Percentiles rank a stretch among this genome's conserved stretches.
These are phyloP conservation scores for Pichia sporocuriosa DNA, from an alignment of 805 yeast genomes.

Conservation along the genomic window DNA sequence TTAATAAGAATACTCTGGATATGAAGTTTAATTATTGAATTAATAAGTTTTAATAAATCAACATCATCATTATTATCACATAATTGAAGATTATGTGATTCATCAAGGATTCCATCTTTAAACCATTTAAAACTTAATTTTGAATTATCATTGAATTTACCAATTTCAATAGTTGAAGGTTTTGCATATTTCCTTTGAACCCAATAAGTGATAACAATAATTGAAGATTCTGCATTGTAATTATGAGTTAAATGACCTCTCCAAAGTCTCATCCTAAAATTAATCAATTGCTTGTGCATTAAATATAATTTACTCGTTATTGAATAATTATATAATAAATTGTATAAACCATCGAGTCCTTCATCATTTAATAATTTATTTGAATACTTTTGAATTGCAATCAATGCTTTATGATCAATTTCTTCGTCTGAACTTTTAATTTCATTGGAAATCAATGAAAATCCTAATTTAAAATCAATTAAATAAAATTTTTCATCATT, in stretches of 20 bases:
- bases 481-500: constrained; percentile 69
- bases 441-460: constrained; percentile 36
- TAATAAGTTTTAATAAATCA: constrained; percentile 34
- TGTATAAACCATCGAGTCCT: constrained; percentile 49
- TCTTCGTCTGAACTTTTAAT: constrained; percentile 24
- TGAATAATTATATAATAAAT: constrained; percentile 50
- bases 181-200: constrained; percentile 38
- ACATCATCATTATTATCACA: constrained; percentile 27
- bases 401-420: constrained; percentile 29
- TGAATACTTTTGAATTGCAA: constrained; percentile 46
- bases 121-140: constrained; percentile 53
- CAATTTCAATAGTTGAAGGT: constrained; percentile 54
- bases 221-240: constrained; percentile 46
- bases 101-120: constrained; percentile 39
- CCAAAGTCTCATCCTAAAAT: constrained; percentile 49
- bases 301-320: constrained; percentile 58
- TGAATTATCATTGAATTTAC: constrained; percentile 36
- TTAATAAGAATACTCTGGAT: constrained; percentile 29
- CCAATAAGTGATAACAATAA: constrained; percentile 63
- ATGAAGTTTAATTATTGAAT: constrained; percentile 36
- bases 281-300: constrained; percentile 50
- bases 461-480: constrained; percentile 66
- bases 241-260: constrained; percentile 52
- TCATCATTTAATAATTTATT: constrained; percentile 43
- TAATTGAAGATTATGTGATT: constrained; percentile 25